Evolutionary conservation across 2,329 filamentous ascomycete genomes (phyloP).

Genomic region (Epichloe baconii): DNA sequence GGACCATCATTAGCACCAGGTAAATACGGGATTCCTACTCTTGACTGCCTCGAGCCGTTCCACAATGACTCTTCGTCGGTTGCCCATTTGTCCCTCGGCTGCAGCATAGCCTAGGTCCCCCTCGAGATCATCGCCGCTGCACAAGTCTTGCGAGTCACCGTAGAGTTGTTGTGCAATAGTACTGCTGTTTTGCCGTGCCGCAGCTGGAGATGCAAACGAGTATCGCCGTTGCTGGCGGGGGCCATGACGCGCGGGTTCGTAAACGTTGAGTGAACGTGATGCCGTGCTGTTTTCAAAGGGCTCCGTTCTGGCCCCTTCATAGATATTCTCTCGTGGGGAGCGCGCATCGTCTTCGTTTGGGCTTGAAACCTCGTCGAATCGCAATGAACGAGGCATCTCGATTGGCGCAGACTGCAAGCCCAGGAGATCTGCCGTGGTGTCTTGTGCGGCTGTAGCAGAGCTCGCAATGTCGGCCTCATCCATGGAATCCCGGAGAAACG

Average conservation of each 20-base stretch:
- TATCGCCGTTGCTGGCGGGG: conserved; percentile 36
- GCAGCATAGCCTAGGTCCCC: conserved; percentile 91
- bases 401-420: conserved; percentile 47
- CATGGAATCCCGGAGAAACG: conserved; percentile 34
- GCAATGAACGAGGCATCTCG: conserved; percentile 60
- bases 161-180: conserved; percentile 41
- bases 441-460: conserved; percentile 19
- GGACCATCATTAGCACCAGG: conserved; percentile 58
- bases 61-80: conserved; percentile 88
- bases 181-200: conserved; percentile 33
- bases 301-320: conserved; percentile 11
- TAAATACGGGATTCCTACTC: conserved; percentile 89
- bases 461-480: conserved; percentile 82
- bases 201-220: conserved; percentile 37
- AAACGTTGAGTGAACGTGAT: conserved; percentile 27
- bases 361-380: conserved; percentile 50
- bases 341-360: conserved; percentile 27
- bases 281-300: conserved; percentile 22
- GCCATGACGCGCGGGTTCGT: conserved; percentile 31
- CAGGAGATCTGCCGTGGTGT: conserved; percentile 52
- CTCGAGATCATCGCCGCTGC: conserved; percentile 65
- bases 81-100: conserved; percentile 85
- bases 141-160: conserved; percentile 39
- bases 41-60: conserved; percentile 94
- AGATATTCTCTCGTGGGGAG: conserved; percentile 18